These are phyloP conservation scores for Chenopodium suecicum DNA, from an alignment of 148 eudicot genomes.

Conservation along the genomic window DNA sequence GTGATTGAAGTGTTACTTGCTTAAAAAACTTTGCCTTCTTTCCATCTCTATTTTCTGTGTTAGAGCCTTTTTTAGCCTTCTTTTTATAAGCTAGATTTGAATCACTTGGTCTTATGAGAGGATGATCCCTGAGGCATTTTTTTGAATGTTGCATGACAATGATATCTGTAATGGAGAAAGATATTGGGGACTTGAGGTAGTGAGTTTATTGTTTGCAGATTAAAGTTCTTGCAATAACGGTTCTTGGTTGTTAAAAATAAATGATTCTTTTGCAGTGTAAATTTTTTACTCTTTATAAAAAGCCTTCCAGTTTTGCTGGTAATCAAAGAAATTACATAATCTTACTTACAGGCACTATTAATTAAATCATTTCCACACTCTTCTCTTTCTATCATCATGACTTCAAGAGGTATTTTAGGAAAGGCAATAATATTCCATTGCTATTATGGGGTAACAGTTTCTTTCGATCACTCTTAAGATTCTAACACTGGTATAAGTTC, in stretches of 20 bases:
- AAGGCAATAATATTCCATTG: too few species aligned
- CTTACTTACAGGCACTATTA: neutral
- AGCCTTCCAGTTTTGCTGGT: too few species aligned
- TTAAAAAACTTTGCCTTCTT: neutral
- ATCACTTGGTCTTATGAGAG: neutral
- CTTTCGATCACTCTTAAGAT: too few species aligned
- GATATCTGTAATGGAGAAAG: neutral
- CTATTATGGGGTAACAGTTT: too few species aligned
- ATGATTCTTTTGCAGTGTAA: too few species aligned
- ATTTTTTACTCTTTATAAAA: too few species aligned
- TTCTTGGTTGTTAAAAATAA: neutral
- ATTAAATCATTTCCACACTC: neutral
- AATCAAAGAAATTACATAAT: neutral
- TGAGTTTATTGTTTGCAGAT: neutral
- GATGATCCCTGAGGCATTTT: neutral
- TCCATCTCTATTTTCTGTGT: neutral
- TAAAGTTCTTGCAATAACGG: neutral
- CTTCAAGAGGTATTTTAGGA: too few species aligned
- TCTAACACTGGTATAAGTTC: too few species aligned
- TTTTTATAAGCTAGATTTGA: neutral
- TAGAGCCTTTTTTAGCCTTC: neutral
- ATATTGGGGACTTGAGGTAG: neutral
- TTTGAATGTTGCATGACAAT: neutral
- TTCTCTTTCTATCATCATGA: neutral
- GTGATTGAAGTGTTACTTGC: neutral